phyloP scores from a whole-genome alignment of 305 asterid species.

The Stenogyne calaminthoides region DNA sequence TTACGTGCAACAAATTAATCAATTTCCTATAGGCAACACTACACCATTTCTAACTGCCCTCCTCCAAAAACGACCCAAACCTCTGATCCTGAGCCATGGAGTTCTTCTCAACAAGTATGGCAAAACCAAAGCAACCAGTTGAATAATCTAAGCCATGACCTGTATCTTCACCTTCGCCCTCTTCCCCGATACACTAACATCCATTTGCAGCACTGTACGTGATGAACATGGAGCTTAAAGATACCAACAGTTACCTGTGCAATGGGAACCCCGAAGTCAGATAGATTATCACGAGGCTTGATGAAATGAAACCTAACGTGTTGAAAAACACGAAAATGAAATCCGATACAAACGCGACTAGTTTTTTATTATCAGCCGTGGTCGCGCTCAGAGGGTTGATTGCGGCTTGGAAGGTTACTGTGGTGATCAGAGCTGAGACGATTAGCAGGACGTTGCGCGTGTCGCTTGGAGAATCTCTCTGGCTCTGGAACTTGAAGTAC shows the following conservation, averaged over 20 bases:
- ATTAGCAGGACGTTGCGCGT: slow-evolving; percentile 36
- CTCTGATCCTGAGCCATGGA: neutral
- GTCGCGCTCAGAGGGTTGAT: neutral
- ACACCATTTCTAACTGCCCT: neutral
- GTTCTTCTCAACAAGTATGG: neutral
- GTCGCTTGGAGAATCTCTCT: slow-evolving; percentile 45
- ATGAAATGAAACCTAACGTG: slow-evolving; percentile 32
- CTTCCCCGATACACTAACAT: neutral
- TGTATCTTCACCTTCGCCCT: neutral
- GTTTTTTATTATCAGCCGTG: neutral
- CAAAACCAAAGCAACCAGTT: neutral
- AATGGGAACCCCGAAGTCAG: slow-evolving; percentile 4
- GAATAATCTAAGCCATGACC: neutral
- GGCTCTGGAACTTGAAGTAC: slow-evolving; percentile 39
- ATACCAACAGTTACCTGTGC: neutral
- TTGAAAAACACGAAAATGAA: slow-evolving; percentile 32
- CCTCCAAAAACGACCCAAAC: neutral
- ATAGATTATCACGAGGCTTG: neutral
- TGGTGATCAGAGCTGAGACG: slow-evolving; percentile 41
- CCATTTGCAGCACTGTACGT: slow-evolving; percentile 20
- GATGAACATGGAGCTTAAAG: neutral
- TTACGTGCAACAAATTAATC: neutral
- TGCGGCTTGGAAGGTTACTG: slow-evolving; percentile 28
- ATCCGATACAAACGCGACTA: neutral
- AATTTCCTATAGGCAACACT: neutral